Base-by-base conservation (phyloP, 2,329 filamentous ascomycete genomes). In the Raffaelea arxii region DNA sequence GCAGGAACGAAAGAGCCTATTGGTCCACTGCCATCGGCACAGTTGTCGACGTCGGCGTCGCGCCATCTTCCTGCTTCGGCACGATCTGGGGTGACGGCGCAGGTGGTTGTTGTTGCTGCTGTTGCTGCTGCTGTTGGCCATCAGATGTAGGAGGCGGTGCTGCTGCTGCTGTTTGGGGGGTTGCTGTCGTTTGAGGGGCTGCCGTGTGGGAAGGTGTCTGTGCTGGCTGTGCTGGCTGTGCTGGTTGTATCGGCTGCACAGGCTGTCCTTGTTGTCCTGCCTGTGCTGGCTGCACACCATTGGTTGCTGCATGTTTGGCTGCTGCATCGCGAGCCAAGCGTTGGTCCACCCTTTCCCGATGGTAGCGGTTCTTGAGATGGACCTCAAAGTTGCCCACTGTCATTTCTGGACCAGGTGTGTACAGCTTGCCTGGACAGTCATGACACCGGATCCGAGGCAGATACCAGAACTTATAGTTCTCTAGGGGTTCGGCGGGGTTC, bases 351-450 rank as follows among this genome's bases (percentile, higher is more conserved):
- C 77, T 77, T 54, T 86, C 80, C 56, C 82, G 77, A 63, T 98
- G 92, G 44, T 75, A 71, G 38, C 85, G 78, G 64, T 95, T 96
- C 64, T 83, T 86, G 42, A 97, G 71, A 67, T 98, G 92, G 1
- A 94, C 80, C 65, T 95, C 87, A 53, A 98, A 98, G 59, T 95
- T 94, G 40, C 82, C 82, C 5, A 91, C 86, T 3, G 88, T 89
- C 61, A 77, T 84, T 22, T 84, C 87, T 0, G 90, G 88, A 0
- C 89, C 86, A 0, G 90, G 87, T 0, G 90, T 95, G 64, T 98
- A 98, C 11, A 95, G 71, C 64, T 96, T 97, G 25, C 87, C 88
- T 0, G 88, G 87, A 61, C 92, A 97, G 63, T 98, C 92, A 41
- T 84, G 78, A 62, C 92, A 98, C 49, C 87, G 77, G 53, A 98